Percentiles rank a stretch among this genome's conserved stretches.
Evolutionary conservation across 2,329 filamentous ascomycete genomes (phyloP).

Genomic region (Cladobotryum mycophilum): DNA sequence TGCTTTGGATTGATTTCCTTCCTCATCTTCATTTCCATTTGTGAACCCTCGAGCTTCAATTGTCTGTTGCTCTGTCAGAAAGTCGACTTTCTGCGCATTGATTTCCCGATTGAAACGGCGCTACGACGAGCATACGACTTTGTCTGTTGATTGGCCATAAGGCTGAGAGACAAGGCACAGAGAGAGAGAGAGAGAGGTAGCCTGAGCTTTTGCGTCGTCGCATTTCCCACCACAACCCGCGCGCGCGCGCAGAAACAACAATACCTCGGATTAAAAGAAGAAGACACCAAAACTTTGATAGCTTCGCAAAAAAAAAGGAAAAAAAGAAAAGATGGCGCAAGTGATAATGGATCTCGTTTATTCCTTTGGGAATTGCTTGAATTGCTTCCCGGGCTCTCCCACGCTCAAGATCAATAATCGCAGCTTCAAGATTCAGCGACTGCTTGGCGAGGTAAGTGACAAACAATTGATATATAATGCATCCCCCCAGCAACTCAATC

Average conservation of each 20-base stretch:
- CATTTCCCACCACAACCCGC: too few relatives aligned
- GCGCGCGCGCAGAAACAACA: neutral
- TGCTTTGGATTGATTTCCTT: too few relatives aligned
- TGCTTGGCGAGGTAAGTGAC: constrained; percentile 80
- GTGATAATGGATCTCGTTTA: constrained; percentile 84
- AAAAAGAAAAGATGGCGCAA: constrained; percentile 57
- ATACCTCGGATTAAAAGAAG: neutral
- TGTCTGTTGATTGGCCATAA: too few relatives aligned
- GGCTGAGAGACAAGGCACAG: neutral
- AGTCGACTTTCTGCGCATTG: too few relatives aligned
- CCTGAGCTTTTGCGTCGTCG: too few relatives aligned
- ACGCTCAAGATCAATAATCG: constrained; percentile 92
- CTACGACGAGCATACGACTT: too few relatives aligned
- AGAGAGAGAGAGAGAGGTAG: neutral
- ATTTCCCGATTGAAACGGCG: too few relatives aligned
- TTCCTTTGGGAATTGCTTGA: constrained; percentile 89
- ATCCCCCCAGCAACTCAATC: too few relatives aligned
- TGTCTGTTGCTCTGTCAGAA: too few relatives aligned
- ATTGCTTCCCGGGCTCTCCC: constrained; percentile 90
- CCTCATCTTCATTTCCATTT: too few relatives aligned
- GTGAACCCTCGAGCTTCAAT: too few relatives aligned
- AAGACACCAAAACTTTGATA: neutral
- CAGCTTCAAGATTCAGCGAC: constrained; percentile 89
- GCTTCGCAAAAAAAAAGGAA: neutral
- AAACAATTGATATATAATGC: neutral